phyloP scores from a whole-genome alignment of 139 green algal genomes.

The Micractinium sp. region DNA sequence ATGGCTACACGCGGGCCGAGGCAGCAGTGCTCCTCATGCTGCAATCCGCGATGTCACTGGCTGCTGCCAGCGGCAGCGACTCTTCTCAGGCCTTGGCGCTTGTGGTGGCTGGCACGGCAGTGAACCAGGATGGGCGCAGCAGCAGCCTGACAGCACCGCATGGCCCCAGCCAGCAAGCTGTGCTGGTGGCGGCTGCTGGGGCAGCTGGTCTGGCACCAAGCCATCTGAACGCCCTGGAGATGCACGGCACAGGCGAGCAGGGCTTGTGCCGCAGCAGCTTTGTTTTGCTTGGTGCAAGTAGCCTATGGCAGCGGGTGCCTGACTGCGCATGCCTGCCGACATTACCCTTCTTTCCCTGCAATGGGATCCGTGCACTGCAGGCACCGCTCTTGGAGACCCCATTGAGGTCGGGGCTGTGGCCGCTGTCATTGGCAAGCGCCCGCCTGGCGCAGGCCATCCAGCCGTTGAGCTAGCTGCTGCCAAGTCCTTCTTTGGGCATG shows the following conservation, averaged over 20 bases:
- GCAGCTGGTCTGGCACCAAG: slow-evolving; percentile 35
- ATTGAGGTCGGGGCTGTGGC: slow-evolving; percentile 81
- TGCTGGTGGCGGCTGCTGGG: slow-evolving; percentile 22
- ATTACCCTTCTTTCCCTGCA: no score
- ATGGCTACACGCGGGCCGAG: slow-evolving; percentile 64
- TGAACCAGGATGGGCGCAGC: slow-evolving; percentile 61
- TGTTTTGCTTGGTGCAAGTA: background rate
- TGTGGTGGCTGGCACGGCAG: slow-evolving; percentile 27
- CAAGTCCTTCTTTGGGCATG: slow-evolving; percentile 60
- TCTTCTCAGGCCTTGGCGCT: background rate
- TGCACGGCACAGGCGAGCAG: slow-evolving; percentile 65
- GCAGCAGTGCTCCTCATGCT: slow-evolving; percentile 51
- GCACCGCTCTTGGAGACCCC: slow-evolving; percentile 82
- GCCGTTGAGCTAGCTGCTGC: slow-evolving; percentile 32
- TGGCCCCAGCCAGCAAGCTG: slow-evolving; percentile 58
- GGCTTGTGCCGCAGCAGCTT: background rate
- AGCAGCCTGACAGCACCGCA: slow-evolving; percentile 63
- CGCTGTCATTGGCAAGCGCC: background rate
- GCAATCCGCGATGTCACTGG: background rate
- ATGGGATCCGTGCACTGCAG: slow-evolving; percentile 14
- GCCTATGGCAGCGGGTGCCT: background rate
- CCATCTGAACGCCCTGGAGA: slow-evolving; percentile 41
- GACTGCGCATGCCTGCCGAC: background rate
- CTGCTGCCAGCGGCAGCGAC: no score
- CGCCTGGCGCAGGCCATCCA: background rate